phyloP scores from a whole-genome alignment of 805 yeast species.

The Aciculoconidium aculeatum region DNA sequence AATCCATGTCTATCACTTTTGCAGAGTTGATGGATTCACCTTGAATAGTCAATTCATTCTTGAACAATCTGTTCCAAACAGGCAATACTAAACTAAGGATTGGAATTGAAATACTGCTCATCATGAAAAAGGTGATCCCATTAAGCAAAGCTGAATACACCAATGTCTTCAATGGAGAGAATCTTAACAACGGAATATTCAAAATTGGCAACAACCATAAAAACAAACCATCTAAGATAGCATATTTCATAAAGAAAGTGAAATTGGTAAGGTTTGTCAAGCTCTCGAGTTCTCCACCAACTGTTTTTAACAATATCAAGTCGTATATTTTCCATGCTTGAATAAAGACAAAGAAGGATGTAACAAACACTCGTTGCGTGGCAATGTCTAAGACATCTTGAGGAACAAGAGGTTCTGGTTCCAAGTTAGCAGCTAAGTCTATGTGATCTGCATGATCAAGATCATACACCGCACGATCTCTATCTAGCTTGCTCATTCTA shows the following conservation, averaged over 20 bases:
- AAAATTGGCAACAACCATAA: constrained; percentile 68
- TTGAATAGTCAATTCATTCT: constrained; percentile 44
- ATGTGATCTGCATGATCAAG: too few species aligned
- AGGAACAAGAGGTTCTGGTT: constrained; percentile 45
- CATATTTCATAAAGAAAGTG: constrained; percentile 64
- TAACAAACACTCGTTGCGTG: constrained; percentile 64
- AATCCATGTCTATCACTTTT: constrained; percentile 38
- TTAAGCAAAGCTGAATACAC: constrained; percentile 43
- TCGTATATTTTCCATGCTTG: constrained; percentile 86
- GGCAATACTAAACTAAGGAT: constrained; percentile 29
- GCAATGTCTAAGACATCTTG: constrained; percentile 61
- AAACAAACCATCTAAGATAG: constrained; percentile 65
- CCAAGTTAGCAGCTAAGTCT: too few species aligned
- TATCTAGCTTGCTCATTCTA: too few species aligned
- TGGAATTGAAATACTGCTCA: constrained; percentile 47
- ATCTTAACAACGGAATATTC: constrained; percentile 69
- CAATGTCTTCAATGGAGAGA: constrained; percentile 51
- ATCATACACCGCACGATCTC: too few species aligned
- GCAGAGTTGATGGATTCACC: constrained; percentile 41
- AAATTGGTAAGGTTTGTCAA: constrained; percentile 42
- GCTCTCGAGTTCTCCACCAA: constrained; percentile 22
- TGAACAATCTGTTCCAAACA: constrained; percentile 37
- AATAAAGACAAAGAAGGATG: constrained; percentile 64
- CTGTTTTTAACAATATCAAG: constrained; percentile 45
- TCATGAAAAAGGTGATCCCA: constrained; percentile 47